Conservation (phyloP, 108 stramenopile species). For the Skeletonema costatum region DNA sequence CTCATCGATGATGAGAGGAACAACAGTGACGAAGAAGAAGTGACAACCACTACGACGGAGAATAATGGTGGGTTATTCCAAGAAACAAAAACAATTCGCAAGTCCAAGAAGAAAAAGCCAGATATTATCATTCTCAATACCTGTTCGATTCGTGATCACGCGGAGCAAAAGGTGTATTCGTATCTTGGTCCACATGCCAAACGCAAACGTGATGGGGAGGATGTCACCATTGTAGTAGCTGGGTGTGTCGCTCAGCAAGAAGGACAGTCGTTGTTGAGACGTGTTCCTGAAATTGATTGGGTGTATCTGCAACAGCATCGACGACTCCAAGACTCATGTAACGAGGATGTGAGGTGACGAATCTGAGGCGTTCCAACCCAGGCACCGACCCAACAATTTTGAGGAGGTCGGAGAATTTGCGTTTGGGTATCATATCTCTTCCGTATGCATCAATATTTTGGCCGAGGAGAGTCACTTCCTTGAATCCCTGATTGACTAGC, state of each 20-base stretch:
- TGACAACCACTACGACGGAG: neutral
- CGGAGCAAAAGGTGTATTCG: slow-evolving; percentile 93
- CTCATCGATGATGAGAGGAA: slow-evolving; percentile 27
- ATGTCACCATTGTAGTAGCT: slow-evolving; percentile 84
- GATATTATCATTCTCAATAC: slow-evolving; percentile 96
- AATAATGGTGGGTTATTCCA: slow-evolving; percentile 14
- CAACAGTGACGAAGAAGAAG: slow-evolving; percentile 16
- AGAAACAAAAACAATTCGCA: slow-evolving; percentile 7
- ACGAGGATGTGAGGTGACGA: slow-evolving; percentile 96
- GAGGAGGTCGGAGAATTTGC: slow-evolving; percentile 93
- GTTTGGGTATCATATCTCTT: slow-evolving; percentile 93
- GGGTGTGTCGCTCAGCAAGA: slow-evolving; percentile 94
- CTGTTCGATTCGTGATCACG: slow-evolving; percentile 96
- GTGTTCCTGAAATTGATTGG: slow-evolving; percentile 84
- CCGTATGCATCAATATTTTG: slow-evolving; percentile 98
- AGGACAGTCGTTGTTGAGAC: slow-evolving; percentile 72
- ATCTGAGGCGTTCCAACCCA: slow-evolving; percentile 90
- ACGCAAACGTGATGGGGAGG: slow-evolving; percentile 65
- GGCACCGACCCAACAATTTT: slow-evolving; percentile 72
- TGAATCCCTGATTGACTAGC: slow-evolving; percentile 85
- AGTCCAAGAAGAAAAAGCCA: slow-evolving; percentile 42
- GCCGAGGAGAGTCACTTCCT: slow-evolving; percentile 95
- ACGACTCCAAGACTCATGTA: slow-evolving; percentile 95
- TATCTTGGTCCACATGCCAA: slow-evolving; percentile 72
- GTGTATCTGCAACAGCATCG: slow-evolving; percentile 91